phyloP scores from a whole-genome alignment of 257 asterid species.

The Nicotiana benthamiana region DNA sequence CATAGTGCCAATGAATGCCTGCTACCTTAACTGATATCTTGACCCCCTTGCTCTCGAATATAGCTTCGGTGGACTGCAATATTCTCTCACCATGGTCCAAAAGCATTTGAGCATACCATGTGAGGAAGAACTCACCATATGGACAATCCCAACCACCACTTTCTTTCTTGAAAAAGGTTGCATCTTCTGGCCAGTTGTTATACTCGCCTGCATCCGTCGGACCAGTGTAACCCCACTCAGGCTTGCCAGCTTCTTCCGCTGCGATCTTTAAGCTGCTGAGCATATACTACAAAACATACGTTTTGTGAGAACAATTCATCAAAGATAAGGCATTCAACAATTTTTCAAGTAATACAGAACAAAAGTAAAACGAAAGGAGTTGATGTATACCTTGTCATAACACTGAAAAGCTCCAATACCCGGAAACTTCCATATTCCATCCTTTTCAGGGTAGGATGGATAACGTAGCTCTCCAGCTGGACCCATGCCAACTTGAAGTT shows the following conservation, averaged over 20 bases:
- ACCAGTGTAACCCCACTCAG: slow-evolving; percentile 87
- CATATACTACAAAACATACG: slow-evolving; percentile 59
- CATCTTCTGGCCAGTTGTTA: slow-evolving; percentile 98
- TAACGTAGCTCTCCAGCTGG: slow-evolving; percentile 98
- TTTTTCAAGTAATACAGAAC: neutral
- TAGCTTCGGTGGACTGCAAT: slow-evolving; percentile 39
- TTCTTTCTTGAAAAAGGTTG: slow-evolving; percentile 75
- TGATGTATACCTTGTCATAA: slow-evolving; percentile 64
- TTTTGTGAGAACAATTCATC: neutral
- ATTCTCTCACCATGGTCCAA: slow-evolving; percentile 80
- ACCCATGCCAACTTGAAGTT: slow-evolving; percentile 99
- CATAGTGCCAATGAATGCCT: slow-evolving; percentile 96
- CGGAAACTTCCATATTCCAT: slow-evolving; percentile 82
- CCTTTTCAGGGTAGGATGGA: slow-evolving; percentile 84
- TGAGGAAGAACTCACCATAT: slow-evolving; percentile 83
- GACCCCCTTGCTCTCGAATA: slow-evolving; percentile 40
- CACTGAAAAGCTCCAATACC: slow-evolving; percentile 97
- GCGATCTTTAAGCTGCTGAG: slow-evolving; percentile 79
- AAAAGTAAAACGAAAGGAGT: too few relatives aligned
- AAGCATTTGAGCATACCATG: slow-evolving; percentile 87
- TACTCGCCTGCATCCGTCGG: slow-evolving; percentile 92
- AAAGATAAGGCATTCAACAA: neutral
- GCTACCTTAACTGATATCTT: slow-evolving; percentile 85
- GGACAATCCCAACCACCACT: slow-evolving; percentile 65
- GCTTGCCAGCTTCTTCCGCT: slow-evolving; percentile 71